Conservation (phyloP, 345 rosid genomes). For the Acer campestre region DNA sequence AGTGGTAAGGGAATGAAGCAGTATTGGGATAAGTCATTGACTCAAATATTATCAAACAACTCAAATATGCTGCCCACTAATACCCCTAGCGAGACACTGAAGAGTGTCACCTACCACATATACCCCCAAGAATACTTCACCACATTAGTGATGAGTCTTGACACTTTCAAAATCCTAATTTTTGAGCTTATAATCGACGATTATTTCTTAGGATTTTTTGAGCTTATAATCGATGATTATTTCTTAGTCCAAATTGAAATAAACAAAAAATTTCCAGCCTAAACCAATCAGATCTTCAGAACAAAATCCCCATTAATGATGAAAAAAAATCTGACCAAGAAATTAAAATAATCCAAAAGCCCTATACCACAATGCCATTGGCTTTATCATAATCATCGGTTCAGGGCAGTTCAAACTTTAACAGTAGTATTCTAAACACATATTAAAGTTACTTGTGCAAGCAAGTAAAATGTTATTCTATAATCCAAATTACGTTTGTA, state of each 20-base stretch:
- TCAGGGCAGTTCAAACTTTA: not conserved
- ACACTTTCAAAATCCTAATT: not conserved
- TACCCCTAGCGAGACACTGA: not conserved
- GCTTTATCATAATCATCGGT: not conserved
- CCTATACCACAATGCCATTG: not conserved
- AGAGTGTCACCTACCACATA: not conserved
- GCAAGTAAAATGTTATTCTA: too few relatives aligned
- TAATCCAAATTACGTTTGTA: not conserved
- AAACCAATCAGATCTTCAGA: too few relatives aligned
- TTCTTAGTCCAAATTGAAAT: not conserved
- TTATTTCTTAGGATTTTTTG: not conserved
- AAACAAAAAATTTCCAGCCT: too few relatives aligned
- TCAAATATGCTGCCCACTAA: not conserved
- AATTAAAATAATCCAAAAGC: not conserved
- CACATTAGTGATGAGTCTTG: not conserved
- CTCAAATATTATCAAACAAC: not conserved
- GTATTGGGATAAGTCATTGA: not conserved
- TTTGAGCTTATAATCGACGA: not conserved
- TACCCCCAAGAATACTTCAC: not conserved
- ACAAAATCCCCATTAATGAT: not conserved
- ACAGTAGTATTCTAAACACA: not conserved
- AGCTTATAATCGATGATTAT: not conserved
- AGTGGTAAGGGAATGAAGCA: not conserved
- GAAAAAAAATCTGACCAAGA: not conserved
- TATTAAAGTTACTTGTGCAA: not conserved